A percentile compares a stretch with the other conserved stretches of the same genome.
These are phyloP conservation scores for Colletotrichum eleusines DNA, from an alignment of 2,329 filamentous ascomycete genomes.

Conservation along the genomic window DNA sequence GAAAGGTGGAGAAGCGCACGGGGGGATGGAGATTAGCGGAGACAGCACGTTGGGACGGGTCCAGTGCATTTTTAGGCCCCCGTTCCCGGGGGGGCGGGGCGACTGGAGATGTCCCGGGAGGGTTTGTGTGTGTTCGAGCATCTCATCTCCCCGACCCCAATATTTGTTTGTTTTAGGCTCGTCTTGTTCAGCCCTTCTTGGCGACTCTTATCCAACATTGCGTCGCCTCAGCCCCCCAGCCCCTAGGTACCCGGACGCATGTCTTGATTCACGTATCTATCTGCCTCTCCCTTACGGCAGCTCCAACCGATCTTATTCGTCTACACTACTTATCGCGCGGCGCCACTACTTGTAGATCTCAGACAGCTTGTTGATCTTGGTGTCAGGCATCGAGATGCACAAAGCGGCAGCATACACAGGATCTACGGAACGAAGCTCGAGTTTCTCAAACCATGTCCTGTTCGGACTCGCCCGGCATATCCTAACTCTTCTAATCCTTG, in stretches of 20 bases:
- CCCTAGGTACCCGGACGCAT: neutral
- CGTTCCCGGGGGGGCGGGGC: neutral
- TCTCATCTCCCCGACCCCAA: neutral
- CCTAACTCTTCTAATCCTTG: neutral
- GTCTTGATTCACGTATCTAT: neutral
- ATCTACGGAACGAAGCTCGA: neutral
- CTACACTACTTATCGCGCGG: neutral
- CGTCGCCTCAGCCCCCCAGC: conserved; percentile 11
- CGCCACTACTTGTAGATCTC: neutral
- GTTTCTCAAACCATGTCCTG: neutral
- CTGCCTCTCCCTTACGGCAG: neutral
- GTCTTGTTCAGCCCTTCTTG: neutral
- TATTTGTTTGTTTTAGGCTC: conserved; percentile 5
- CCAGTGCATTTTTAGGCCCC: conserved; percentile 1
- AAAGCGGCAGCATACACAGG: neutral
- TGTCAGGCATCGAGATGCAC: neutral
- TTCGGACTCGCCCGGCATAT: neutral
- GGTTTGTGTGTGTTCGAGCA: neutral
- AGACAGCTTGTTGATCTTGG: neutral
- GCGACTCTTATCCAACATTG: neutral
- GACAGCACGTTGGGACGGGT: neutral
- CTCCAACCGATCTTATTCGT: neutral
- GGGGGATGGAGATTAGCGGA: neutral
- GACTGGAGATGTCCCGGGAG: conserved; percentile 3
- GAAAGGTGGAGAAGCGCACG: neutral